Evolutionary conservation across 2,329 filamentous ascomycete species (phyloP), one percentile per base, ranked within the genome.

Genomic region (Ascochyta koolunga): DNA sequence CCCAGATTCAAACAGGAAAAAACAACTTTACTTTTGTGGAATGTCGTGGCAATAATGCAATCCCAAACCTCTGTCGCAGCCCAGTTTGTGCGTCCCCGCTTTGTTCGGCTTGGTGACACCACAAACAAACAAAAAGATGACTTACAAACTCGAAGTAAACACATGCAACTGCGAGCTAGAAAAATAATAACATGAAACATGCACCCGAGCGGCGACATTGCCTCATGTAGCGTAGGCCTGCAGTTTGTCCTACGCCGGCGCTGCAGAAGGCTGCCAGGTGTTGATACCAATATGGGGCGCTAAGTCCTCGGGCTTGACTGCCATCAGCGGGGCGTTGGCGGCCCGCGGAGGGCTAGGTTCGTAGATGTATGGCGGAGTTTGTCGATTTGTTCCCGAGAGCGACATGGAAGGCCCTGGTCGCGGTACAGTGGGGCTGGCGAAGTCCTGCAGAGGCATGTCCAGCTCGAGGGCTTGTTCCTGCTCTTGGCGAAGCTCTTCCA

Each of bases 391-490:
- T 6, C 22, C 38, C 8, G 38, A 19, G 5, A 29, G 22, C 13
- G 39, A 36, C 18, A 24, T 38, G 35, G 35, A 18, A 32, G 29
- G 19, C 18, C 16, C 25, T 9, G 16, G 52, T 11, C 18, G 42
- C 11, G 42, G 19, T 11, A 47, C 5, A 35, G 16, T 11, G 21
- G 52, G 25, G 16, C 22, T 31, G n/a, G 24, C 15, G 9, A 38
- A 18, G 2, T 50, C 33, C 27, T 52, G 31, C 18, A 52, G 18
- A 22, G 54, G n/a, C 22, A 45, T 21, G 5, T 52, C 37, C 13
- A 25, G 38, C 44, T 44, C 36, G 5, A 51, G 43, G 2, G 49
- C 48, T 41, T 52, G 54, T 19, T 50, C 42, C 27, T 50, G 52
- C 18, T 50, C 41, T 32, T 46, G 29, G 18, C 44, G 43, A 40